These are phyloP conservation scores for Hypoxylon sp. DNA, from an alignment of 2,329 filamentous ascomycete species.

Conservation along the genomic window DNA sequence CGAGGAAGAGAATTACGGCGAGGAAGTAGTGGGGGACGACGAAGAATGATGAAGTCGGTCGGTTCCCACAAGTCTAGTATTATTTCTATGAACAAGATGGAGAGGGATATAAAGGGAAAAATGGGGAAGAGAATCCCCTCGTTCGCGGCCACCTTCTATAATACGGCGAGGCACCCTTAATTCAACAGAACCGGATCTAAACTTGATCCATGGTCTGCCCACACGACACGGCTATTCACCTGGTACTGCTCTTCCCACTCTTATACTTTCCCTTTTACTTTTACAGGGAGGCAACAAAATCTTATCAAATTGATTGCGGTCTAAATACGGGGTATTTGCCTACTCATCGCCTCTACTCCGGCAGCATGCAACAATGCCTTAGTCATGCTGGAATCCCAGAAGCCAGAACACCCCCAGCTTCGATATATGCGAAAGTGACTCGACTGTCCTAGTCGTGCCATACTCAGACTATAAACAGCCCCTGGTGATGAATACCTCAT, in stretches of 20 bases:
- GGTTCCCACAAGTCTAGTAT: neutral
- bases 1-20: constrained; percentile 86
- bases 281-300: constrained; percentile 1
- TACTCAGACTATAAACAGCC: constrained; percentile 8
- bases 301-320: constrained; percentile 32
- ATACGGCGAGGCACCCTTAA: neutral
- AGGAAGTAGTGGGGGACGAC: constrained; percentile 81
- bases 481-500: neutral
- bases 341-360: constrained; percentile 40
- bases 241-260: neutral
- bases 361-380: constrained; percentile 35
- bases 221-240: neutral
- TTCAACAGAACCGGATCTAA: neutral
- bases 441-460: constrained; percentile 3
- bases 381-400: constrained; percentile 20
- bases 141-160: neutral
- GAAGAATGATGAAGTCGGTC: constrained; percentile 52
- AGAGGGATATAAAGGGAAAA: neutral
- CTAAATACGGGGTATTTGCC: constrained; percentile 47
- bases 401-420: constrained; percentile 30
- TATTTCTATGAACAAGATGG: neutral
- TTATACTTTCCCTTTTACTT: too few species aligned
- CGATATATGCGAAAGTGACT: constrained; percentile 26
- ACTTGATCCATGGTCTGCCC: neutral
- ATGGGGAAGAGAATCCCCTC: neutral